Percentiles rank a stretch among this genome's conserved stretches.
phyloP scores from a whole-genome alignment of 768 basidiomycete genomes.

The Boletus sp. region DNA sequence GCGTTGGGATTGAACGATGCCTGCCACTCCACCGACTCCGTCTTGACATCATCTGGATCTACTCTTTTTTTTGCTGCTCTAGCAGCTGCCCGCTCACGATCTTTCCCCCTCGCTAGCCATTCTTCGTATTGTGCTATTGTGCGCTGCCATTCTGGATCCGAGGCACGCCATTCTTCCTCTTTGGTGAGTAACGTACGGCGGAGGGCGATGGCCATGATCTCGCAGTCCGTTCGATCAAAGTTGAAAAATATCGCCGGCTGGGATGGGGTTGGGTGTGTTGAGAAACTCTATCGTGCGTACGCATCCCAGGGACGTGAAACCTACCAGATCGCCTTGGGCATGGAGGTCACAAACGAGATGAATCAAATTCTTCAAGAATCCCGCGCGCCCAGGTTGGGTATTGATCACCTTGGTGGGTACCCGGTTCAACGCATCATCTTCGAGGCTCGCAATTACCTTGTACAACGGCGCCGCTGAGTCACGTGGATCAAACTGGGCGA shows the following conservation, averaged over 20 bases:
- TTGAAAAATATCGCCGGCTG: constrained; percentile 68
- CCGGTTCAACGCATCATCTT: constrained; percentile 35
- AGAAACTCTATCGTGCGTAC: neutral
- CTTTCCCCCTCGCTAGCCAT: constrained; percentile 47
- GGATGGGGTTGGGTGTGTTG: neutral
- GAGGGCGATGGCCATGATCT: constrained; percentile 46
- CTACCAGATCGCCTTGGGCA: constrained; percentile 48
- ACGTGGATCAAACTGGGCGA: constrained; percentile 36
- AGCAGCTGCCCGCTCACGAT: constrained; percentile 44
- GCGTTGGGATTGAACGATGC: constrained; percentile 54
- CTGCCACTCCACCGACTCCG: constrained; percentile 42
- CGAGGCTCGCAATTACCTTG: constrained; percentile 38
- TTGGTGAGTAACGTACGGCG: constrained; percentile 34
- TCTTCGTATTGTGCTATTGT: constrained; percentile 50
- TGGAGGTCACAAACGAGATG: constrained; percentile 58
- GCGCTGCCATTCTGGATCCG: constrained; percentile 44
- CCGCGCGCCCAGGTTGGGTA: constrained; percentile 26
- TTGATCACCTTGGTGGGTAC: constrained; percentile 28
- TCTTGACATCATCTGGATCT: constrained; percentile 24
- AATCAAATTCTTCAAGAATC: constrained; percentile 45
- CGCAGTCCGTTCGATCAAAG: constrained; percentile 60
- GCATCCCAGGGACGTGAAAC: constrained; percentile 12
- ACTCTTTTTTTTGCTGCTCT: constrained; percentile 39
- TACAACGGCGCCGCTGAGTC: constrained; percentile 33
- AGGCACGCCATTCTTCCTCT: constrained; percentile 49